Base-by-base conservation (phyloP, 441 rosid species). In the Euphorbia schlechtendalii region DNA sequence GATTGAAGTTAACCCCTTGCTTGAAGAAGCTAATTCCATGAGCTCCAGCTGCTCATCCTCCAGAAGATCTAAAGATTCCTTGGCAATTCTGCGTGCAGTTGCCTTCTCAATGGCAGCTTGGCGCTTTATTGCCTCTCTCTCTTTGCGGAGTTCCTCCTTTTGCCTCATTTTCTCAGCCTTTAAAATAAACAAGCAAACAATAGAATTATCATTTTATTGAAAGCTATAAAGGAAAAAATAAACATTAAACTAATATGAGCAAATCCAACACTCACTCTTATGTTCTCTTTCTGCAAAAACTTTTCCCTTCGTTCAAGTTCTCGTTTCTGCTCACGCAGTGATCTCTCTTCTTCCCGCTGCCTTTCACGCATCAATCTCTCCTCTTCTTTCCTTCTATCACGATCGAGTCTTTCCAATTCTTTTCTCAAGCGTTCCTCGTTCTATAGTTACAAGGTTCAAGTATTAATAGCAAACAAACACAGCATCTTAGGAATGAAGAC, bases 31-130 rank as follows among this genome's bases (percentile, higher is more conserved):
- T 82, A 96, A 75, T 62, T 96, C 99, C 99, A 92, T 92, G 74
- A 96, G 90, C 73, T 96, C 99, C 76, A 92, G 81, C 71, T 88
- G 97, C 69, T 88, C 97, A 84, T 92, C 98, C 84, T 96, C 99
- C 59, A 92, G 80, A 67, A 95, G 97, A 82, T 88, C 98, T 93
- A 90, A 86, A 53, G 99, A 86, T 78, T 96, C 99, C 79, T 88
- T 95, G 55, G 97, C 99, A 78, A 92, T 88, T 78, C 81, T 88
- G 64, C 98, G 93, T 60, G 99, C 97, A 80, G 92, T 86, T 63
- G 99, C 98, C 77, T 86, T 96, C 87, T 90, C 97, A 73, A 84
- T 74, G 56, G 98, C 99, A 82, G 86, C 77, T 81, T 84, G 93
- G 62, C 85, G 90, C 76, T 84, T 90, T 61, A 84, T 86, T 59